Base-by-base conservation (phyloP, 1,284 basidiomycete species). In the Boletus chippewaensis region DNA sequence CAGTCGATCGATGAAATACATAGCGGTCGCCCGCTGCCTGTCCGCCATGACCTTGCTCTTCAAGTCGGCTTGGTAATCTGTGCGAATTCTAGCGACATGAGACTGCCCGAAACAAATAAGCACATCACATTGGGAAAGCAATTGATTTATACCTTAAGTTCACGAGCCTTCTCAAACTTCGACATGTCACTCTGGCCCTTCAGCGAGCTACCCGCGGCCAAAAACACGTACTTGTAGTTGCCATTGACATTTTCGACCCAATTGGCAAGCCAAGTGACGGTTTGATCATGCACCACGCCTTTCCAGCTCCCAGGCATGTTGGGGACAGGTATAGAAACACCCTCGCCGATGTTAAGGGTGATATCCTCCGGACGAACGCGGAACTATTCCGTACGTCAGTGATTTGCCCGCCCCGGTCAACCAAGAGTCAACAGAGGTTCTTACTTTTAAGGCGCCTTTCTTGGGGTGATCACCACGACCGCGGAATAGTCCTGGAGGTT, bases 381-480 rank as follows among this genome's bases (percentile, higher is more conserved):
- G 54, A 79, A 74, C 92, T 95, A 60, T 50, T 45, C 42, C 51
- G 48, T 15, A 44, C 15, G 26, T 60, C 34, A 63, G 50, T 42
- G 50, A 15, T 40, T 40, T 41, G 22, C 18, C 18, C 39, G n/a
- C n/a, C 15, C 13, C 11, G 29, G 31, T 49, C 15, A 48, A 39
- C 41, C 28, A 15, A 40, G 31, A 44, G 40, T 39, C 47, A 45
- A 15, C 15, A n/a, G 4, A 45, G 7, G 29, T 9, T 62, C 70
- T 60, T 61, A 93, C 91, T 80, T 99, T 99, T 55, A 98, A 77
- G 47, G 86, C 87, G 22, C 96, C 96, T 69, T 97, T 98, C 77
- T 91, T 95, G 1, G 96, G 96, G 71, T 99, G 96, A 62, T 97
- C 93, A 53, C 96, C 96, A 59, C 96, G 94, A 53, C 96, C 96